Percentiles rank a stretch among this genome's conserved stretches.
These are phyloP conservation scores for Primulina tabacum DNA, from an alignment of 257 asterid species.

Conservation along the genomic window DNA sequence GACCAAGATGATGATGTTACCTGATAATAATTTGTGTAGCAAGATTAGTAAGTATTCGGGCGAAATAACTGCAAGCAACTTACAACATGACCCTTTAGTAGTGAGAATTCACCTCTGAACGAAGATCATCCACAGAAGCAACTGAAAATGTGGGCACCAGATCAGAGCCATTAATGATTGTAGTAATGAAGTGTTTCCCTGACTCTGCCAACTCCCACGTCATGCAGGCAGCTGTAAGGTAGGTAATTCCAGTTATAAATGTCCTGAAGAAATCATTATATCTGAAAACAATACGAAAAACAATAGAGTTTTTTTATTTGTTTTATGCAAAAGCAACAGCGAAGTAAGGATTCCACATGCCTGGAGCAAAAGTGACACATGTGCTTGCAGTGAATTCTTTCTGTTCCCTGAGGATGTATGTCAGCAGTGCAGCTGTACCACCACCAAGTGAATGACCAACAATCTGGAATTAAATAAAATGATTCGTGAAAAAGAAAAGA, in stretches of 20 bases:
- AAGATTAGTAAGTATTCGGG: constrained; percentile 19
- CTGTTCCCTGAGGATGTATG: constrained; percentile 81
- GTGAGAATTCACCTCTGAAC: constrained; percentile 59
- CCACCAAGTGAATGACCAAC: constrained; percentile 95
- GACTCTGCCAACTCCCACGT: constrained; percentile 89
- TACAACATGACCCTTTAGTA: constrained; percentile 11
- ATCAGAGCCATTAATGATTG: constrained; percentile 80
- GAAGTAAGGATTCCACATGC: constrained; percentile 31
- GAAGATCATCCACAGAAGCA: constrained; percentile 78
- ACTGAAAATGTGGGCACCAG: constrained; percentile 83
- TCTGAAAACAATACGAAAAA: neutral
- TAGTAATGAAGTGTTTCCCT: constrained; percentile 71
- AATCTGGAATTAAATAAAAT: constrained; percentile 43
- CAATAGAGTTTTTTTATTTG: neutral
- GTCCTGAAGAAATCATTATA: neutral
- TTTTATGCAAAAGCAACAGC: neutral
- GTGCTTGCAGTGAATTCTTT: constrained; percentile 63
- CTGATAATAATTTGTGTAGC: constrained; percentile 32
- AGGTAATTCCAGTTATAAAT: constrained; percentile 18
- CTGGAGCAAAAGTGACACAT: constrained; percentile 82
- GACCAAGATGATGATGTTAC: constrained; percentile 89
- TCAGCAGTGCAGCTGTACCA: constrained; percentile 83
- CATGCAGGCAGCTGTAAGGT: constrained; percentile 73
- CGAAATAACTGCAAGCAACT: constrained; percentile 14
- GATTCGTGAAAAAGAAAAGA: neutral